A percentile compares a stretch with the other conserved stretches of the same genome.
These are phyloP conservation scores for Kockiozyma suomiensis DNA, from an alignment of 805 yeast genomes.

Conservation along the genomic window DNA sequence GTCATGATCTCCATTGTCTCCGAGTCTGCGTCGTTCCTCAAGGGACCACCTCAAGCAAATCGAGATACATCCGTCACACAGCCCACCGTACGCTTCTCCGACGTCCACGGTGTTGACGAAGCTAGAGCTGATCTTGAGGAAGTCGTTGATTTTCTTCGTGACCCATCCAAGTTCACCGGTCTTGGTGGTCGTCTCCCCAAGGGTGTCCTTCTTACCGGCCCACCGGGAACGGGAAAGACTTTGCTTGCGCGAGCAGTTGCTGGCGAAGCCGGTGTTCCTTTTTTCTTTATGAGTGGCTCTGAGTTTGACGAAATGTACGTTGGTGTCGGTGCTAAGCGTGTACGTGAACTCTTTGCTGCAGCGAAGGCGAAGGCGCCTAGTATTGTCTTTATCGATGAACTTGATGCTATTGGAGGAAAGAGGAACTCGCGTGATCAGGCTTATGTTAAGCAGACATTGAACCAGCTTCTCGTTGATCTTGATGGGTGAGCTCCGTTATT, in stretches of 20 bases:
- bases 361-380: slow-evolving; percentile 97
- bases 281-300: slow-evolving; percentile 97
- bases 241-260: slow-evolving; percentile 96
- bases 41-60: slow-evolving; percentile 61
- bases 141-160: slow-evolving; percentile 95
- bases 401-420: slow-evolving; percentile 98
- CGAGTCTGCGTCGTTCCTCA: slow-evolving; percentile 81
- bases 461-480: slow-evolving; percentile 91
- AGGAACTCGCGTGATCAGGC: slow-evolving; percentile 98
- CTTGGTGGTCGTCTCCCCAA: slow-evolving; percentile 97
- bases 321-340: slow-evolving; percentile 98
- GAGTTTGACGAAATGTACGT: slow-evolving; percentile 98
- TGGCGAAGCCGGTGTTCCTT: slow-evolving; percentile 98
- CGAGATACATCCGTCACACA: slow-evolving; percentile 84
- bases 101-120: slow-evolving; percentile 97
- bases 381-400: slow-evolving; percentile 93
- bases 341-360: slow-evolving; percentile 88
- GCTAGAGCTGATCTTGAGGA: slow-evolving; percentile 97
- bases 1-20: slow-evolving; percentile 75
- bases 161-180: slow-evolving; percentile 94
- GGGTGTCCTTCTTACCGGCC: slow-evolving; percentile 95
- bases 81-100: slow-evolving; percentile 83
- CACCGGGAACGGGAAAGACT: slow-evolving; percentile 99
- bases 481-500: slow-evolving; percentile 59
- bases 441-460: slow-evolving; percentile 94